Base-by-base conservation (phyloP, 352 stramenopile genomes). In the Phytopythium helicoides region DNA sequence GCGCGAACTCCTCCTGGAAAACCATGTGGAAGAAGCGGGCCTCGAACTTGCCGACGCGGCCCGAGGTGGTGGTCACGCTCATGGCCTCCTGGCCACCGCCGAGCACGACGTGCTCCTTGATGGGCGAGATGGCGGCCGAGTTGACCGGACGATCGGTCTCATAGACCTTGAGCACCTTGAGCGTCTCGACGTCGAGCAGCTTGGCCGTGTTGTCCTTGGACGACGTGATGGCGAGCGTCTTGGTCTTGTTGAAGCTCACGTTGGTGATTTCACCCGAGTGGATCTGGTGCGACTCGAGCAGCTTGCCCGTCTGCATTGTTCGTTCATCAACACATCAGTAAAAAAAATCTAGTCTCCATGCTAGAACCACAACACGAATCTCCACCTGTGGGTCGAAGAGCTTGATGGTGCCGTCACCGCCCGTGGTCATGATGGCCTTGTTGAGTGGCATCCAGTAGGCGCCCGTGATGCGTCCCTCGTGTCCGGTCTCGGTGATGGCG, bases 21-120 rank as follows among this genome's bases (percentile, higher is more conserved):
- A 99, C 94, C 71, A 98, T 92, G 76, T 99, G 92, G 80, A 98
- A 99, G 77, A 99, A 99, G 44, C 96, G 84, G 2, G 96, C 98
- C 69, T 99, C 97, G 55, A 96, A 97, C 59, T 96, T 95, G 52
- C 87, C 87, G 46, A 93, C 86, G 36, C 81, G 85, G 87, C 98
- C 78, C 80, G 97, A 92, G 18, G 87, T 97, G 25, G 87, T 96
- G 9, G 97, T 99, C 12, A 99, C 97, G 64, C 81, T 96, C 89
- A 98, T 98, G 42, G 97, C 97, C 69, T 99, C 97, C 73, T 99
- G 97, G 37, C 97, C 97, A 72, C 97, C 97, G 40, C 97, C 97
- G 19, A 99, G 75, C 53, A 99, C 81, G 16, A 99, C 86, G 60
- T 97, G 89, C 59, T 96, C 83, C 71, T 98, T 98, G 21, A 89